These are phyloP conservation scores for Podila horticola DNA, from an alignment of 192 early-diverging fungal genomes.

Conservation along the genomic window DNA sequence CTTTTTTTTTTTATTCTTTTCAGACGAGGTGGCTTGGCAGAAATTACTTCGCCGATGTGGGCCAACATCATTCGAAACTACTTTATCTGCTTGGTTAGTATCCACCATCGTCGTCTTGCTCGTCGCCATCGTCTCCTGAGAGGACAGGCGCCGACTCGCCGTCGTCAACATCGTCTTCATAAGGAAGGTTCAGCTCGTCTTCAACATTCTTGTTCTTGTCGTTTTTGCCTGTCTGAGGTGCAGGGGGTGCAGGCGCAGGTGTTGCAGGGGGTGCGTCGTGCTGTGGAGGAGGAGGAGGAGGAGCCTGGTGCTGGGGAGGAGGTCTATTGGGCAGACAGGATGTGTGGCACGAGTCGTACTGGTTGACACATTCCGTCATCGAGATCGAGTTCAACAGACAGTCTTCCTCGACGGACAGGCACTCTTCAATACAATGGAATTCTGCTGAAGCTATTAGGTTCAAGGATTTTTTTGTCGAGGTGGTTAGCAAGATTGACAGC, in stretches of 20 bases:
- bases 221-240: no score
- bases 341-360: not conserved
- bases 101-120: not conserved
- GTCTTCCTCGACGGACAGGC: constrained; percentile 1
- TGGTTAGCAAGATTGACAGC: no score
- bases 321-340: not conserved
- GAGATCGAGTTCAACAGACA: constrained; percentile 1
- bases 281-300: not conserved
- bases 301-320: not conserved
- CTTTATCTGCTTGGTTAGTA: no score
- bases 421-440: not conserved
- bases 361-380: not conserved
- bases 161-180: not conserved
- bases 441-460: not conserved
- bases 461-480: not conserved
- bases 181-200: not conserved
- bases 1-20: constrained; percentile 14
- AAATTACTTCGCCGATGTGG: not conserved
- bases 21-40: not conserved
- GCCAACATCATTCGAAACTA: not conserved
- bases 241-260: not conserved
- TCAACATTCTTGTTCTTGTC: no score
- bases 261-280: not conserved
- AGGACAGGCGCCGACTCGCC: not conserved
- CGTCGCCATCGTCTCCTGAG: not conserved